Conservation (phyloP, 176 grass and related monocot species). For the Saccharum spontaneum region DNA sequence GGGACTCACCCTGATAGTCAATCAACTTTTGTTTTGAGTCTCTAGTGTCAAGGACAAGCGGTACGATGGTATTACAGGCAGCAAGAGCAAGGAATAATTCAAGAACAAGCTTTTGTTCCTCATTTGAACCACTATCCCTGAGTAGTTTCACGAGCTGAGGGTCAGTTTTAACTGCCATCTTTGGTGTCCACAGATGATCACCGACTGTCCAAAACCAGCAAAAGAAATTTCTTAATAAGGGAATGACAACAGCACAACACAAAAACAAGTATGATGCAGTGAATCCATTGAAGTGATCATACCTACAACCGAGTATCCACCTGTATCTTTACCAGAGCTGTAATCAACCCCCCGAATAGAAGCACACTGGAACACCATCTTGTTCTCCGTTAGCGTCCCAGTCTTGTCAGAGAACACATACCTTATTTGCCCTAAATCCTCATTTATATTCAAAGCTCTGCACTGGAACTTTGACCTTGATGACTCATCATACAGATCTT, state of each 20-base stretch:
- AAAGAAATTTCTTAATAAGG: constrained; percentile 26
- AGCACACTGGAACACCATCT: constrained; percentile 80
- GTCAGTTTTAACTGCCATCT: constrained; percentile 64
- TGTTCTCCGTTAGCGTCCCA: constrained; percentile 88
- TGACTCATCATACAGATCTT: constrained; percentile 61
- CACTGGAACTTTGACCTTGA: constrained; percentile 70
- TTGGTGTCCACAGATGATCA: constrained; percentile 76
- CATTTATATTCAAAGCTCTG: constrained; percentile 91
- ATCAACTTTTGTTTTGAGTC: constrained; percentile 71
- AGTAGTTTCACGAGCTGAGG: constrained; percentile 56
- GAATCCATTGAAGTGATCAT: constrained; percentile 15
- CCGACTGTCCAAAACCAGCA: constrained; percentile 54
- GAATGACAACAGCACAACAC: background rate
- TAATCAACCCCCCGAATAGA: constrained; percentile 70
- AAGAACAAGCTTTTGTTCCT: constrained; percentile 47
- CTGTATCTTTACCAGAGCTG: constrained; percentile 41
- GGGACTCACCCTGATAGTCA: constrained; percentile 89
- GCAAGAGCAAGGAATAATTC: constrained; percentile 82
- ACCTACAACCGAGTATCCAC: constrained; percentile 70
- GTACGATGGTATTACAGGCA: constrained; percentile 81
- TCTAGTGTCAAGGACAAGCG: constrained; percentile 59
- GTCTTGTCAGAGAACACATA: constrained; percentile 94
- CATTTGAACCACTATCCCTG: constrained; percentile 38
- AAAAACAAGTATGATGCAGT: constrained; percentile 16
- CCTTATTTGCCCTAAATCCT: constrained; percentile 90